Conservation (phyloP, 805 yeast genomes). For the Zygotorulaspora florentina region DNA sequence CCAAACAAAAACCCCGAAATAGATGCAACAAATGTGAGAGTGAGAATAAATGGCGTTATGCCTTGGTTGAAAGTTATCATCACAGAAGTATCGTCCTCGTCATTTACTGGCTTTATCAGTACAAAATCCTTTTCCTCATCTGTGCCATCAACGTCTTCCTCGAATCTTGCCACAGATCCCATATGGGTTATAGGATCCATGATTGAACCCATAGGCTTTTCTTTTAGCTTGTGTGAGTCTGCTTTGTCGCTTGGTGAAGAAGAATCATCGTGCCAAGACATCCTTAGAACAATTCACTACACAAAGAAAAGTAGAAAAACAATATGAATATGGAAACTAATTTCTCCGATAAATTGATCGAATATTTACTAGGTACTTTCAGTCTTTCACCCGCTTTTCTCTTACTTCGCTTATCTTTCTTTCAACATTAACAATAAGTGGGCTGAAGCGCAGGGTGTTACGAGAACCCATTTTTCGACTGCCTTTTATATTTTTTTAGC, state of each 20-base stretch:
- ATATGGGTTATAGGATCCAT: constrained; percentile 2
- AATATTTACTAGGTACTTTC: too few relatives aligned
- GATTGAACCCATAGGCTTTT: not conserved
- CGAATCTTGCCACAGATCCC: constrained; percentile 9
- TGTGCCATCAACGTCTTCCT: constrained; percentile 9
- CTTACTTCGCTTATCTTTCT: too few relatives aligned
- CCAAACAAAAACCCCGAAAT: constrained; percentile 97
- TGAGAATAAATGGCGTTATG: constrained; percentile 61
- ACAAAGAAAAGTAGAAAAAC: too few relatives aligned
- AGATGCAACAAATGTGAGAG: constrained; percentile 71
- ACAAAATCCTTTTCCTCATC: constrained; percentile 21
- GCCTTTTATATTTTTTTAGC: too few relatives aligned
- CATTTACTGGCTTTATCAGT: constrained; percentile 38
- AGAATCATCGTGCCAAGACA: constrained; percentile 5
- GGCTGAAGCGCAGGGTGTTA: too few relatives aligned
- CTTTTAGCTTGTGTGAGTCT: constrained; percentile 9
- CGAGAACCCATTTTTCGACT: too few relatives aligned
- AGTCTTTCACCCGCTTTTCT: too few relatives aligned
- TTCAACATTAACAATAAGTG: too few relatives aligned
- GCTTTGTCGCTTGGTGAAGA: constrained; percentile 8
- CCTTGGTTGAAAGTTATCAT: constrained; percentile 47
- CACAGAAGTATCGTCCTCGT: constrained; percentile 48
- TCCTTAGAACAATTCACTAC: not conserved
- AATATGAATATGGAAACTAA: too few relatives aligned
- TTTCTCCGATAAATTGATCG: too few relatives aligned